Evolutionary conservation across 768 basidiomycete genomes (phyloP).

Genomic region (Obba rivulosa): DNA sequence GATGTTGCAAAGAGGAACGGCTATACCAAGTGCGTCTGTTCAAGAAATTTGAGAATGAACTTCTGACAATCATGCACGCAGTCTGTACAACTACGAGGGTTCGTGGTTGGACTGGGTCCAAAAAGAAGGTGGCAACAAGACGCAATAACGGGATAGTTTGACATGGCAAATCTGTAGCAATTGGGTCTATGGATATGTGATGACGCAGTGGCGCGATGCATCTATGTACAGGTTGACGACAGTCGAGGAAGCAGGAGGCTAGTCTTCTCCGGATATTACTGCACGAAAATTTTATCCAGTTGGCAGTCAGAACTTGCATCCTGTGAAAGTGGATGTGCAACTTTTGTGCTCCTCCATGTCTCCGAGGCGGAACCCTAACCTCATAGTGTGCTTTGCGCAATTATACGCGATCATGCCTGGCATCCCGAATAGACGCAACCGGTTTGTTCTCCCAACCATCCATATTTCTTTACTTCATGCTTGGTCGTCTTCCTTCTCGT

Average conservation of each 20-base stretch:
- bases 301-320: too few relatives aligned
- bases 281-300: too few relatives aligned
- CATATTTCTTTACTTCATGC: not conserved
- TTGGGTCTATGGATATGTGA: too few relatives aligned
- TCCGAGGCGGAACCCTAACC: too few relatives aligned
- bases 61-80: constrained; percentile 10
- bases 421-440: too few relatives aligned
- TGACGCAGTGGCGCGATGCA: too few relatives aligned
- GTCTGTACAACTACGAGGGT: constrained; percentile 45
- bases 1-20: constrained; percentile 81
- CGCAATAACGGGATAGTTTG: not conserved
- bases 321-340: too few relatives aligned
- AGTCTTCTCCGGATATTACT: too few relatives aligned
- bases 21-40: constrained; percentile 60
- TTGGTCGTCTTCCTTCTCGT: not conserved
- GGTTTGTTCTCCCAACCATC: too few relatives aligned
- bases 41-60: not conserved
- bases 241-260: too few relatives aligned
- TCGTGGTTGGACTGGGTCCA: constrained; percentile 51
- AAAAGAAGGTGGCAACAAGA: constrained; percentile 18
- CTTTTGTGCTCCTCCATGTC: too few relatives aligned
- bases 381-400: not conserved
- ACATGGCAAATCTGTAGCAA: not conserved
- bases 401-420: not conserved
- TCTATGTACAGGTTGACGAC: too few relatives aligned